Base-by-base conservation (phyloP, 208 protist species). In the Leishmania turanica region DNA sequence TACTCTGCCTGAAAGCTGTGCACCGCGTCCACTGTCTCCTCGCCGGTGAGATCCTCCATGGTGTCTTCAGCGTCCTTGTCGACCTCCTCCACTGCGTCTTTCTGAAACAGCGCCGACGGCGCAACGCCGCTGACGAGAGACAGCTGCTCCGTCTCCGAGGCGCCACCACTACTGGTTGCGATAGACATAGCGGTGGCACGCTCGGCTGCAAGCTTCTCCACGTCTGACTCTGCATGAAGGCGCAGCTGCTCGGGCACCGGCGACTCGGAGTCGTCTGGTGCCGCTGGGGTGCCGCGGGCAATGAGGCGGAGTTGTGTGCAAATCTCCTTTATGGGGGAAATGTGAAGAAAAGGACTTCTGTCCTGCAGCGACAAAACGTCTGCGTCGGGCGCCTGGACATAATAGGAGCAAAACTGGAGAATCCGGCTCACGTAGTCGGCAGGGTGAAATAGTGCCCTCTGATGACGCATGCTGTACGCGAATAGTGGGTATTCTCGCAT, bases 371-470 rank as follows among this genome's bases (percentile, higher is more conserved):
- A 34, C 9, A 74, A 72, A 21, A 85, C 34, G 19, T 85, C 87
- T 6, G 34, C 71, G n/a, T 86, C 82, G 19, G 80, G 49, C 17
- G 76, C 75, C 40, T 79, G 64, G 31, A 80, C 65, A 64, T 90
- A 84, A 24, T 72, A 58, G 31, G 45, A 85, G 82, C 90, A 94
- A 54, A 96, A 81, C 45, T 97, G 82, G 31, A 90, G 84, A 54
- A 97, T 91, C 34, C 89, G 86, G 27, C 84, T 84, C 31, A 96
- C 78, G 68, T 90, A 90, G 75, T 97, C 90, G 19, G 89, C 90
- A 13, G 93, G 93, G 79, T 96, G 87, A 84, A 93, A 97, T 1
- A 95, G 77, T 24, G 82, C 72, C 31, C 76, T 78, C n/a, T 77
- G 79, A 47, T 88, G 78, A 66, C 75, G 70, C 7, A 47, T 77